Conservation (phyloP, 1,139 yeast species). For the Geotrichum restrictum region DNA sequence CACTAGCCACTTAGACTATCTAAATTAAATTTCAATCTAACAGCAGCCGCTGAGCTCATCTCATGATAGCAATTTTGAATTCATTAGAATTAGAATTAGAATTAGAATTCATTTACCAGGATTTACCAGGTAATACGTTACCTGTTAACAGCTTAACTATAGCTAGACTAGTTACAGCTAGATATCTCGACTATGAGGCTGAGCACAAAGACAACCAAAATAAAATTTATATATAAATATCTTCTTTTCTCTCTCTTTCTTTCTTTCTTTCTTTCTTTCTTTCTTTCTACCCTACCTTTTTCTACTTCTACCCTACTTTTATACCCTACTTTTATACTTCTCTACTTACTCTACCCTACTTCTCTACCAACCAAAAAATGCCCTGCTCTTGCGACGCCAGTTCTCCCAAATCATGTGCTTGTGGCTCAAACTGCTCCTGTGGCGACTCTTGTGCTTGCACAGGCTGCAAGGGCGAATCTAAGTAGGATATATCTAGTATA, state of each 20-base stretch:
- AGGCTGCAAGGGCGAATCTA: constrained; percentile 12
- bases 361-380: constrained; percentile 1
- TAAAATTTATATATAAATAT: not conserved
- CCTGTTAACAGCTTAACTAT: no score
- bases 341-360: not conserved
- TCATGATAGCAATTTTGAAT: no score
- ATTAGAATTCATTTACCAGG: no score
- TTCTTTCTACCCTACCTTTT: not conserved
- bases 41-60: no score
- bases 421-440: constrained; percentile 15
- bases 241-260: not conserved
- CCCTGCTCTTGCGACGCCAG: constrained; percentile 15
- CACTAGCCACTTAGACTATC: no score
- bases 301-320: not conserved
- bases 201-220: not conserved
- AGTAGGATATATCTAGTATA: no score
- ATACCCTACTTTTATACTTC: not conserved
- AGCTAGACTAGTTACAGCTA: no score
- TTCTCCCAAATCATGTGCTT: constrained; percentile 12
- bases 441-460: constrained; percentile 15
- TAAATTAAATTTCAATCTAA: not conserved
- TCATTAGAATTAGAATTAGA: no score
- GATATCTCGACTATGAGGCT: no score
- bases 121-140: no score
- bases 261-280: not conserved